phyloP scores from a whole-genome alignment of 2,329 filamentous ascomycete genomes.

The Magnaporthales sp. region DNA sequence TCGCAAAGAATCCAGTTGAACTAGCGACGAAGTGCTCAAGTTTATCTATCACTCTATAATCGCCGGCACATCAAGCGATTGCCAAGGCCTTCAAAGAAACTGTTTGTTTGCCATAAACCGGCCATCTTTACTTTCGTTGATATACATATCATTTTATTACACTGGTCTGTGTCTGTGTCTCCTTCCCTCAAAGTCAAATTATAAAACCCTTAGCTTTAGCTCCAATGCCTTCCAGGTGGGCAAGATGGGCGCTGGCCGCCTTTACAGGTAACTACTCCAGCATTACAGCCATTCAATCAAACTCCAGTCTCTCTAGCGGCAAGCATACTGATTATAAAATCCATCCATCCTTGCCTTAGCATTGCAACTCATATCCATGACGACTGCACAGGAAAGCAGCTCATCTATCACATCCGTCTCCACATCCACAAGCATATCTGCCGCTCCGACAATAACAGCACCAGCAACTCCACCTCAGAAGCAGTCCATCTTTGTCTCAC shows the following conservation, averaged over 20 bases:
- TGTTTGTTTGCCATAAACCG: not conserved
- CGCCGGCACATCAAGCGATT: not conserved
- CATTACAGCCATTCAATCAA: not conserved
- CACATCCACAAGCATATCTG: not conserved
- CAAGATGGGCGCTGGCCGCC: not conserved
- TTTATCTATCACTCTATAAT: not conserved
- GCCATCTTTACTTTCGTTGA: not conserved
- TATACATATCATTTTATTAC: not conserved
- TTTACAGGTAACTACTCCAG: not conserved
- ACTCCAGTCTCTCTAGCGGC: not conserved
- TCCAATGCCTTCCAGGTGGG: not conserved
- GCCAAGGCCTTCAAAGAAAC: not conserved
- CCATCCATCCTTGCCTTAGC: not conserved
- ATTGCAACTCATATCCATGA: not conserved
- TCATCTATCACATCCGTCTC: not conserved
- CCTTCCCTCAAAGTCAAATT: not conserved
- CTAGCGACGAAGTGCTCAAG: not conserved
- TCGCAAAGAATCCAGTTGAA: not conserved
- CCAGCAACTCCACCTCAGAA: not conserved
- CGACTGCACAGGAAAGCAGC: not conserved
- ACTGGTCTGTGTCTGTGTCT: not conserved
- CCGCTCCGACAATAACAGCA: not conserved
- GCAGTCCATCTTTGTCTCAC: slow-evolving; percentile 28
- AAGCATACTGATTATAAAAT: not conserved
- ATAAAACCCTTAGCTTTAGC: not conserved